These are phyloP conservation scores for Annulohypoxylon maeteangense DNA, from an alignment of 495 filamentous ascomycete genomes.

Conservation along the genomic window DNA sequence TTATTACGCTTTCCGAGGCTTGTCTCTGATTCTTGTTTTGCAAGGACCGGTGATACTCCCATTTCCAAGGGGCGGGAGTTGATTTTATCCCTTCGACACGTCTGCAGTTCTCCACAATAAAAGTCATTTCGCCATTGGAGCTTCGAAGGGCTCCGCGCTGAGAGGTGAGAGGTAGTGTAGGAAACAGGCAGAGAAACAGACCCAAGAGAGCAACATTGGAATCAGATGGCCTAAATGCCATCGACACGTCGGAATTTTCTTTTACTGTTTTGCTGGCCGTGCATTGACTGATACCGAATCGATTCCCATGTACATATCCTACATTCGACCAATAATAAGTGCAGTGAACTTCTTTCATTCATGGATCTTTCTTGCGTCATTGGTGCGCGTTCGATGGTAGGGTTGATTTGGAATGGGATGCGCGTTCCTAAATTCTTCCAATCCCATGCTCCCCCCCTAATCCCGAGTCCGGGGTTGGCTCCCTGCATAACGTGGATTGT, in stretches of 20 bases:
- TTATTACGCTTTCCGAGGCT: conserved; percentile 5
- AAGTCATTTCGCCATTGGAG: conserved; percentile 24
- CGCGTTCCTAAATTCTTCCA: not conserved
- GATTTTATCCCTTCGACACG: conserved; percentile 22
- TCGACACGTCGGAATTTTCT: not conserved
- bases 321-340: conserved; percentile 5
- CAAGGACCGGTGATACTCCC: not conserved
- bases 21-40: conserved; percentile 5
- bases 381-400: not conserved
- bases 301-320: conserved; percentile 10
- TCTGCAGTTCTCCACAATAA: conserved; percentile 18
- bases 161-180: not conserved
- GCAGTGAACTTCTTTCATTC: not conserved
- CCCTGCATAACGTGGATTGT: not conserved
- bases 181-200: not conserved
- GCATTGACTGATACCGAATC: conserved; percentile 8
- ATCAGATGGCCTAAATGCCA: not conserved
- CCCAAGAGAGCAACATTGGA: not conserved
- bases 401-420: not conserved
- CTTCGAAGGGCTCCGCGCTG: not conserved
- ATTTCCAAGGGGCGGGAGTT: not conserved
- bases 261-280: not conserved
- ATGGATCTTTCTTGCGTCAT: not conserved
- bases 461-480: conserved; percentile 1
- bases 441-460: not conserved